Evolutionary conservation across 139 green algal species (phyloP).

Genomic region (Chlamydomonas sp.): DNA sequence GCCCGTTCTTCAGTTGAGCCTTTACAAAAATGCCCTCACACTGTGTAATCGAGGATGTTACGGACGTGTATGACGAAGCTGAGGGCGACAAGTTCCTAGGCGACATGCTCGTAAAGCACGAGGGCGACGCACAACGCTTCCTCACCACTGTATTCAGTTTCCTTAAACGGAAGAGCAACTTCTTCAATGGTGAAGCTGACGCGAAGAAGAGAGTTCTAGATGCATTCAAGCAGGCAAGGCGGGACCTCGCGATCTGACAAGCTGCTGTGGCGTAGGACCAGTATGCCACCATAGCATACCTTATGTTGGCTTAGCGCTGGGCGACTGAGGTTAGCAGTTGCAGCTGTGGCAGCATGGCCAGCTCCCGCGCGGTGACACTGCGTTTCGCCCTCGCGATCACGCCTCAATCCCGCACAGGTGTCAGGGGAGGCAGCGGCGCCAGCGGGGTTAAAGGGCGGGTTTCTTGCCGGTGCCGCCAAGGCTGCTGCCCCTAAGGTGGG

Average conservation of each 20-base stretch:
- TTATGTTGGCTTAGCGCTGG: too few relatives aligned
- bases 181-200: constrained; percentile 65
- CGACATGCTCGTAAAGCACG: constrained; percentile 42
- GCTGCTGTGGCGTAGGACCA: too few relatives aligned
- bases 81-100: constrained; percentile 37
- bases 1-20: too few relatives aligned
- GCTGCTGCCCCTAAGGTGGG: background rate
- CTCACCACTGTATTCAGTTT: constrained; percentile 65
- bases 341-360: too few relatives aligned
- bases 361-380: background rate
- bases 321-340: too few relatives aligned
- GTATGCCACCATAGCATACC: too few relatives aligned
- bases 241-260: too few relatives aligned
- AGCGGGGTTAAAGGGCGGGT: constrained; percentile 51
- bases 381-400: background rate
- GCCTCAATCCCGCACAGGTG: background rate
- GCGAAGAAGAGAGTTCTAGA: constrained; percentile 57
- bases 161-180: constrained; percentile 68
- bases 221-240: constrained; percentile 43
- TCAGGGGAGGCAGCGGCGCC: constrained; percentile 9
- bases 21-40: background rate
- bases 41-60: constrained; percentile 61
- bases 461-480: constrained; percentile 37
- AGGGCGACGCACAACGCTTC: constrained; percentile 55
- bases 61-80: constrained; percentile 42